Evolutionary conservation across 345 rosid genomes (phyloP), one percentile per base, ranked within the genome.

Genomic region (Microthlaspi erraticum): DNA sequence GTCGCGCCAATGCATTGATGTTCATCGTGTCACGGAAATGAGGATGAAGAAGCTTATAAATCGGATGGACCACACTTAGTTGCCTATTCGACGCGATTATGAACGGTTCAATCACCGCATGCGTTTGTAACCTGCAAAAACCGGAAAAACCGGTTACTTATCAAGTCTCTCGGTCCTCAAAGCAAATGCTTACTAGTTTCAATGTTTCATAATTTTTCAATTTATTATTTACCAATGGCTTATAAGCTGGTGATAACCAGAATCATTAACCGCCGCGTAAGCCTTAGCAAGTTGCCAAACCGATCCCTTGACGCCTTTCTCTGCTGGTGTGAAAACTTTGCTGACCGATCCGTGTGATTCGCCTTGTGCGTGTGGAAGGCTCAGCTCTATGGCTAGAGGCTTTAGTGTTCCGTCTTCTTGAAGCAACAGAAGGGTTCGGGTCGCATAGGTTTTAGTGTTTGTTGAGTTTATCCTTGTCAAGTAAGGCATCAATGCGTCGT

Each of bases 251-350:
- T 93, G 98, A 68, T 86, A 88, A 70, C 97, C 94, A 2, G 98
- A 90, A 78, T 93, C 97, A 52, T 83, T 93, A 51, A 90, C 92
- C 14, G 91, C 89, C 3, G 78, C 94, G 13, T 93, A 93, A 68
- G 98, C 97, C 78, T 93, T 90, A 37, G 97, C 97, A 49, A 93
- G 85, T 66, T 90, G 89, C 98, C 98, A 93, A 46, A 93, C 70
- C 0, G 89, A 79, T 55, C 85, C 85, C 68, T 81, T 88, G 3
- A 86, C 68, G 0, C 89, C 94, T 2, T 78, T 19, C 51, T 83
- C 84, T 33, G 85, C 88, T 0, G 96, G 96, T 33, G 85, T 90
- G 75, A 84, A 93, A 65, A 93, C 80, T 76, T 80, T 86, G 83
- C 89, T 90, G 44, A 82, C 86, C 0, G 93, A 80, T 50, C 96